phyloP scores from a whole-genome alignment of 768 basidiomycete genomes.

The Albatrellus ellisii region DNA sequence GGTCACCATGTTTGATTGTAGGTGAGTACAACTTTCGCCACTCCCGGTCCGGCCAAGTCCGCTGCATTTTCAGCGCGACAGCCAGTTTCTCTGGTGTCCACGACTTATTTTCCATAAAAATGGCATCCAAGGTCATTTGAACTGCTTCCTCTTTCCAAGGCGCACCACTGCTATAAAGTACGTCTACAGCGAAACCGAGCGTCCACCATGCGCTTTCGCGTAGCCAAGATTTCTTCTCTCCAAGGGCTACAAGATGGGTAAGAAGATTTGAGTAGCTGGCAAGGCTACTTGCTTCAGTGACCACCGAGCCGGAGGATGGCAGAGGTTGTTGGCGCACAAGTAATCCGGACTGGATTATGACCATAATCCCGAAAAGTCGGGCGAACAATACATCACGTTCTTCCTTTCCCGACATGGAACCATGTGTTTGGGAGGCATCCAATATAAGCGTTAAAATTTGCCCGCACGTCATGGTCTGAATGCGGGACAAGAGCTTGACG shows the following conservation, averaged over 20 bases:
- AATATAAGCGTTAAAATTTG: slow-evolving; percentile 69
- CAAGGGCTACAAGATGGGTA: slow-evolving; percentile 48
- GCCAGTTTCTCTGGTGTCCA: slow-evolving; percentile 93
- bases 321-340: slow-evolving; percentile 50
- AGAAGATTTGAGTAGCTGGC: slow-evolving; percentile 48
- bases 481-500: slow-evolving; percentile 59
- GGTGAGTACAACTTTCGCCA: slow-evolving; percentile 60
- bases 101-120: slow-evolving; percentile 39
- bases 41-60: slow-evolving; percentile 35
- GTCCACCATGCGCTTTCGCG: slow-evolving; percentile 88
- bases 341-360: slow-evolving; percentile 77
- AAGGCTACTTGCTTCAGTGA: slow-evolving; percentile 39
- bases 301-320: slow-evolving; percentile 37
- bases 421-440: slow-evolving; percentile 55
- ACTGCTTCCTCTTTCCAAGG: slow-evolving; percentile 63
- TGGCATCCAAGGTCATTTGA: slow-evolving; percentile 29
- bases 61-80: slow-evolving; percentile 58
- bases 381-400: slow-evolving; percentile 90
- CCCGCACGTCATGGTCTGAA: slow-evolving; percentile 62
- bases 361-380: slow-evolving; percentile 78
- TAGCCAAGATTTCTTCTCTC: slow-evolving; percentile 82
- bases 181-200: slow-evolving; percentile 49
- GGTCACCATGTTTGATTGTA: slow-evolving; percentile 59
- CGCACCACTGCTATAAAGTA: slow-evolving; percentile 41
- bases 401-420: slow-evolving; percentile 80